Evolutionary conservation across 345 rosid genomes (phyloP), one percentile per base, ranked within the genome.

Genomic region (Brassica cretica): DNA sequence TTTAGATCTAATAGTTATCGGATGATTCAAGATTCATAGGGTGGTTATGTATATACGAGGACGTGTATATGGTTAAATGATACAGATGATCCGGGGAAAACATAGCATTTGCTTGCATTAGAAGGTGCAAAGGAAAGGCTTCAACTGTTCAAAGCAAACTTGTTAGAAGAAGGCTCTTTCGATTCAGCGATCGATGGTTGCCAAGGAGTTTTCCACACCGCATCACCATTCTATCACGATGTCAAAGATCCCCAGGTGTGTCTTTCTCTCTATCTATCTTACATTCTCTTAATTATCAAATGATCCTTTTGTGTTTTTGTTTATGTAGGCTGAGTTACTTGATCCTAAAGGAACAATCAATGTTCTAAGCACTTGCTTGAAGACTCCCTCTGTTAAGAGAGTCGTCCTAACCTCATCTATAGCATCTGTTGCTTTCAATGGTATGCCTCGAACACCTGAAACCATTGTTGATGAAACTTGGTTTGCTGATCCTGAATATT

Each of bases 261-360:
- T 39, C 27, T 66, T 68, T 53, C 2, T 21, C 11, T 66, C 63
- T 60, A 3, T 73, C 4, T 74, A 29, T 62, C 18, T 51, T 11
- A 21, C 32, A 59, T 5, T 49, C 55, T 49, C 25, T 5, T 2
- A 59, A 19, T 4, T 1, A 16, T 53, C 1, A 8, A 21, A 75
- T 59, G 1, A 64, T 55, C 8, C 19, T 12, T 35, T 8, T 15
- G 30, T 72, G 5, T 32, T 64, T 15, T 64, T 9, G 1, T 16
- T 35, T 15, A 4, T 10, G 10, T 14, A 93, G 98, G 88, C 82
- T 35, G 96, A 93, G 78, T 77, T 93, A 81, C 81, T 91, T 59
- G 98, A 89, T 82, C 98, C 94, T 93, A 91, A 89, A 65, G 96
- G 97, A 82, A 93, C 97, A 24, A 78, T 90, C 62, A 93, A 93